These are phyloP conservation scores for Zymoseptoria brevis DNA, from an alignment of 2,329 filamentous ascomycete species.

Conservation along the genomic window DNA sequence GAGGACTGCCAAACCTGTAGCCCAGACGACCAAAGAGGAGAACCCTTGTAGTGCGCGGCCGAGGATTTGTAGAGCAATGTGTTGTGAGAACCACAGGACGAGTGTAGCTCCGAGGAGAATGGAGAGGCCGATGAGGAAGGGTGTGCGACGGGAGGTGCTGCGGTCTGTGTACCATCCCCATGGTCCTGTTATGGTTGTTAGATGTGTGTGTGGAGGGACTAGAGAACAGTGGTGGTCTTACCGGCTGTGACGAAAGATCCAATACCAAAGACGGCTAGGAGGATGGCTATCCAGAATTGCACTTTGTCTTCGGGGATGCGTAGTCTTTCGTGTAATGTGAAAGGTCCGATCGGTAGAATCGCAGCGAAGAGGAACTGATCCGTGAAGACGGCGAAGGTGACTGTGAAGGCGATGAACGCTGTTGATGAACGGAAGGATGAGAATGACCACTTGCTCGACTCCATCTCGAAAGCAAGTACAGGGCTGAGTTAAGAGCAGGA, in stretches of 20 bases:
- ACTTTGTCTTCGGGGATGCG: conserved; percentile 29
- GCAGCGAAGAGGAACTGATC: conserved; percentile 21
- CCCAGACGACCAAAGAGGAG: conserved; percentile 63
- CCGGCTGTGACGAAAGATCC: conserved; percentile 48
- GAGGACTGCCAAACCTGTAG: conserved; percentile 60
- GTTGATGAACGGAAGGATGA: conserved; percentile 7
- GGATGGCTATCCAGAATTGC: conserved; percentile 60
- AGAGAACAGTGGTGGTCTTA: background rate
- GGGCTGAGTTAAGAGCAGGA: background rate
- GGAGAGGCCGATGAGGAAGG: conserved; percentile 54
- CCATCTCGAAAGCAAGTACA: background rate
- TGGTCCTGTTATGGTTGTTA: conserved; percentile 19
- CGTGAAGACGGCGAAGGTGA: conserved; percentile 19
- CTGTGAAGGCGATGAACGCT: conserved; percentile 16
- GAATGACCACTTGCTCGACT: background rate
- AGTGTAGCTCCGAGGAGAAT: conserved; percentile 54
- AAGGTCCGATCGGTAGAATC: conserved; percentile 17
- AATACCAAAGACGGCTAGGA: conserved; percentile 62
- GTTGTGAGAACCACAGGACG: conserved; percentile 56
- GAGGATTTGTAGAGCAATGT: conserved; percentile 50
- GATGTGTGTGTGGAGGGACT: background rate
- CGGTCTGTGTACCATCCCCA: conserved; percentile 53
- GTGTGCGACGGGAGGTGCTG: conserved; percentile 51
- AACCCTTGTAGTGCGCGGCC: conserved; percentile 60
- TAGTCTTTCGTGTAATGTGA: conserved; percentile 6